phyloP scores from a whole-genome alignment of 805 yeast genomes.

The Wickerhamomyces ciferrii region DNA sequence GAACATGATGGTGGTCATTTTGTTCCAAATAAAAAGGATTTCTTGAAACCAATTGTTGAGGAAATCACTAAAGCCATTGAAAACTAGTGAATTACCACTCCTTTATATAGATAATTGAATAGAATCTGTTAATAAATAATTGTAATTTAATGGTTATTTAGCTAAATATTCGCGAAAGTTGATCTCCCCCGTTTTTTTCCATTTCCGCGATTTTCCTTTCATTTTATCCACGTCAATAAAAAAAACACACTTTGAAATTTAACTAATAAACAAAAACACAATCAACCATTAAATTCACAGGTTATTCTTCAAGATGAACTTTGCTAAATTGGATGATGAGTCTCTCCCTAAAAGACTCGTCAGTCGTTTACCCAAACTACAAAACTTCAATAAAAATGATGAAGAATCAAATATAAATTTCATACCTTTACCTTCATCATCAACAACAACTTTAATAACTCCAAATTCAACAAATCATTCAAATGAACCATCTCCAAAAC shows the following conservation, averaged over 20 bases:
- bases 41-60: conserved; percentile 36
- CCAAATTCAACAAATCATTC: background rate
- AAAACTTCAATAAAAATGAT: background rate
- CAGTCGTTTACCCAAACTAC: background rate
- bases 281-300: too few species aligned
- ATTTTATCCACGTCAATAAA: background rate
- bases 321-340: conserved; percentile 1
- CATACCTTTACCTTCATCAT: background rate
- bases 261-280: too few species aligned
- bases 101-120: too few species aligned
- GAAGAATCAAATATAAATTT: background rate
- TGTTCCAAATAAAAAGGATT: conserved; percentile 81
- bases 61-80: conserved; percentile 17
- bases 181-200: too few species aligned
- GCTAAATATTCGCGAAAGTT: background rate
- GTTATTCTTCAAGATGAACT: background rate
- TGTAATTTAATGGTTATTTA: too few species aligned
- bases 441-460: background rate
- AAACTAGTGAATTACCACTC: too few species aligned
- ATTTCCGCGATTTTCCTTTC: too few species aligned
- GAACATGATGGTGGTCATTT: conserved; percentile 97
- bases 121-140: too few species aligned
- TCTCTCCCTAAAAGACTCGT: background rate
- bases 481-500: background rate
- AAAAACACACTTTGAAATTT: background rate